Percentiles rank a stretch among this genome's conserved stretches.
phyloP scores from a whole-genome alignment of 352 stramenopile species.

The Phytophthora constricta region DNA sequence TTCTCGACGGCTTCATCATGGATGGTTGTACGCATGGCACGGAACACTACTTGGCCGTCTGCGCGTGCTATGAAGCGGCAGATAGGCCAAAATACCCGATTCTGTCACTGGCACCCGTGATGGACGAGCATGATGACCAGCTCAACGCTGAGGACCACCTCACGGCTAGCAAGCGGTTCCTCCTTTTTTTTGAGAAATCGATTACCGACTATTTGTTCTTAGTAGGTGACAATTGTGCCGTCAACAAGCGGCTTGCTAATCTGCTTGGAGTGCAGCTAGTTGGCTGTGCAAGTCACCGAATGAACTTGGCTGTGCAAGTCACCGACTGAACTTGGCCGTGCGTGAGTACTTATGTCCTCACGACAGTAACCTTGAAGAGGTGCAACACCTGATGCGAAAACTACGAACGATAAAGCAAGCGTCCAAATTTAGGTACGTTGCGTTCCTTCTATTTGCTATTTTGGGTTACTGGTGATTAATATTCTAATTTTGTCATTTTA shows the following conservation, averaged over 20 bases:
- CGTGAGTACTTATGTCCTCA: constrained; percentile 4
- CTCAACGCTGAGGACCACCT: neutral
- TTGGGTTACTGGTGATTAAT: neutral
- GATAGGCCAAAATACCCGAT: neutral
- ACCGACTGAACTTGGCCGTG: neutral
- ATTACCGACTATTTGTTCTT: neutral
- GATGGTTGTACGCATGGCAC: neutral
- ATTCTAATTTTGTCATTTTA: neutral
- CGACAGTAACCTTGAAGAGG: neutral
- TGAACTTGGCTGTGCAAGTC: neutral
- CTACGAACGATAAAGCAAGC: neutral
- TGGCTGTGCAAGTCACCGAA: constrained; percentile 5
- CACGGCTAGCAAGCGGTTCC: neutral
- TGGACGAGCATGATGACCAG: neutral
- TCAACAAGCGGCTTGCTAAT: neutral
- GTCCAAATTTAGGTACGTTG: neutral
- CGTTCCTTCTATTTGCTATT: neutral
- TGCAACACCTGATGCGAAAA: neutral
- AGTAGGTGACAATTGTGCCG: neutral
- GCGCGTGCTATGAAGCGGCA: neutral
- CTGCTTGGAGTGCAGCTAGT: constrained; percentile 10
- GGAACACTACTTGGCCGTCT: constrained; percentile 4
- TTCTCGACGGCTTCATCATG: neutral
- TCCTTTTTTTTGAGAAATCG: neutral
- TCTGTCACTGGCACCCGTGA: neutral